These are phyloP conservation scores for Wickerhamia fluorescens DNA, from an alignment of 805 yeast species.

Conservation along the genomic window DNA sequence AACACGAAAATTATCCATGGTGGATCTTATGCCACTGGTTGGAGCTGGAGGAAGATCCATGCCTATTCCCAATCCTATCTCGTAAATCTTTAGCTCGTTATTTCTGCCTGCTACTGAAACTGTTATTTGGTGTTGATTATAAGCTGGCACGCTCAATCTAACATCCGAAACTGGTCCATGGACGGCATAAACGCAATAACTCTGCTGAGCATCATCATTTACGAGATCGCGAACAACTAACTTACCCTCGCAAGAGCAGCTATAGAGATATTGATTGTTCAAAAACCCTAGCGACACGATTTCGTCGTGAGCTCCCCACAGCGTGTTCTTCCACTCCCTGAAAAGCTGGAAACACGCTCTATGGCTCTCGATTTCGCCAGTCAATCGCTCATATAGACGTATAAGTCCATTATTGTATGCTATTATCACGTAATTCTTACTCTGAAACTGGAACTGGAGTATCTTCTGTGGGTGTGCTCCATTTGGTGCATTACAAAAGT, in stretches of 20 bases:
- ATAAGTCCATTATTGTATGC: slow-evolving; percentile 22
- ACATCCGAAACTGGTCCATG: slow-evolving; percentile 19
- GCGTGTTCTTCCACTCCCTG: slow-evolving; percentile 30
- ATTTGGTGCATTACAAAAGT: too few relatives aligned
- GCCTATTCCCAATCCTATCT: slow-evolving; percentile 13
- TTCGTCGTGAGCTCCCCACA: slow-evolving; percentile 14
- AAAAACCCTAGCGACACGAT: slow-evolving; percentile 20
- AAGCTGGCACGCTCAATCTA: slow-evolving; percentile 10
- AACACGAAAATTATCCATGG: slow-evolving; percentile 3
- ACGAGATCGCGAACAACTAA: slow-evolving; percentile 28
- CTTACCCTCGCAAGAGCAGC: slow-evolving; percentile 28
- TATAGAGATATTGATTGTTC: slow-evolving; percentile 21
- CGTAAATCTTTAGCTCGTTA: slow-evolving; percentile 20
- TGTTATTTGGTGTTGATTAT: too few relatives aligned
- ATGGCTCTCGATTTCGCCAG: slow-evolving; percentile 1
- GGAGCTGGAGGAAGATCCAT: too few relatives aligned
- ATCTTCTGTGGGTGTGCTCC: too few relatives aligned
- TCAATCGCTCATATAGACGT: slow-evolving; percentile 19
- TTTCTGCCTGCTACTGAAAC: slow-evolving; percentile 25
- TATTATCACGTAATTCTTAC: slow-evolving; percentile 15
- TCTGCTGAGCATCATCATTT: slow-evolving; percentile 27
- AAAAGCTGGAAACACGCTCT: slow-evolving; percentile 13
- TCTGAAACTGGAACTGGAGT: slow-evolving; percentile 13
- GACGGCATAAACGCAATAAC: slow-evolving; percentile 18
- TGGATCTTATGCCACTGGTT: background rate